Base-by-base conservation (phyloP, 208 protist species). In the Crithidia thermophila region DNA sequence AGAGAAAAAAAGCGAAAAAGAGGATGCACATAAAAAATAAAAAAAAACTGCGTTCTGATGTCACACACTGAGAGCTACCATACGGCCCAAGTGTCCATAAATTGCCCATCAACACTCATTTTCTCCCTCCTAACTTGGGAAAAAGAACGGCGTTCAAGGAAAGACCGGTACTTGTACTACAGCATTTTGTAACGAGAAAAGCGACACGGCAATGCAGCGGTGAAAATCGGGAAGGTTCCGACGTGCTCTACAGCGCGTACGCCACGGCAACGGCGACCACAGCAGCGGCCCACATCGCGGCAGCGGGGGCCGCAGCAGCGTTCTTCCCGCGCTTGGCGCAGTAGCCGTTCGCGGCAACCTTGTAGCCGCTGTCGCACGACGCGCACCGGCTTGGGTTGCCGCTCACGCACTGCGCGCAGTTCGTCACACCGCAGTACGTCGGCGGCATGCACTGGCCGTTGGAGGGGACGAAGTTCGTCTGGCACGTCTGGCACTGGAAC, bases 381-480 rank as follows among this genome's bases (percentile, higher is more conserved):
- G 39, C 42, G 57, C 57, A 63, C 27, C 14, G 6, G 42, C 13
- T 52, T n/a, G 31, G 23, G 10, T 30, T 36, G 43, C 43, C 43
- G 13, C 3, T n/a, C 57, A 52, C 57, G 28, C 57, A 63, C 39
- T 18, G 7, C 10, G 11, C 11, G 28, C 57, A 63, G 57, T 63
- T 37, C 57, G 57, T 52, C 7, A 63, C 57, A 30, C 57, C 57
- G 43, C 57, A 63, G 57, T 46, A 50, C 39, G 39, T 49, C 39
- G 39, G n/a, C 57, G 57, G 43, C 4, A 9, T 8, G 31, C 57
- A 63, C 43, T 50, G 39, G 43, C 57, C 43, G 21, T 27, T n/a
- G 43, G 4, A 40, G 20, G 14, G 37, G 43, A 63, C 40, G 43
- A 52, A 63, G 30, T 4, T 6, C 21, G n/a, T 9, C 3, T 42